Evolutionary conservation across 2,329 filamentous ascomycete genomes (phyloP), one percentile per base, ranked within the genome.

Genomic region (Nemania sp.): DNA sequence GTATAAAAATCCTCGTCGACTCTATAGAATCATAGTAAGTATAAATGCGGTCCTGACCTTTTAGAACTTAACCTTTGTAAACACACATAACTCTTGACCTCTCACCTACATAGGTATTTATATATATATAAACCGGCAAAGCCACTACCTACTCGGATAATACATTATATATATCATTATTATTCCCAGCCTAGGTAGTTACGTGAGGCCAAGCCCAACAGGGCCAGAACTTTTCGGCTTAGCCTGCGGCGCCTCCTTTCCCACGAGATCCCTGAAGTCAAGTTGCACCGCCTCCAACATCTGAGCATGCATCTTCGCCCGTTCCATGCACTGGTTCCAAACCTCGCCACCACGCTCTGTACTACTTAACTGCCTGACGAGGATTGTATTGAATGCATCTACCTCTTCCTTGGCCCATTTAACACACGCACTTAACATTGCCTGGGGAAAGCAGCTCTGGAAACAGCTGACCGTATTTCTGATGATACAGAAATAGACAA

Each of bases 331-430:
- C 75, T 92, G 88, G 61, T 87, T 87, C 93, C 93, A 98, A 1
- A 93, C 87, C 52, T 89, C 86, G 15, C 91, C 91, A n/a, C 87
- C 90, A 57, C 85, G 87, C 68, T 97, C 91, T 2, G 96, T 92
- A 77, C 92, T 94, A 80, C 93, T 97, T 69, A 99, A 83, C 81
- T 98, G 96, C 67, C 95, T 86, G 41, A 87, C 89, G 43, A 99
- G 84, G 58, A 96, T 89, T 53, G 86, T 86, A 75, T 98, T 98
- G 84, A 98, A 98, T 1, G 90, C 90, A 74, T 98, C 94, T 1
- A 98, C 89, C 77, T 97, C 90, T 74, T 96, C 92, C 80, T 98
- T 98, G n/a, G 94, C 94, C 96, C 96, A 99, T 77, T 95, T 97
- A 75, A 99, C 95, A 74, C 94, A 97, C 0, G 94, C 94, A 75